phyloP scores from a whole-genome alignment of 2,329 filamentous ascomycete species.

The Alternaria gansuensis region DNA sequence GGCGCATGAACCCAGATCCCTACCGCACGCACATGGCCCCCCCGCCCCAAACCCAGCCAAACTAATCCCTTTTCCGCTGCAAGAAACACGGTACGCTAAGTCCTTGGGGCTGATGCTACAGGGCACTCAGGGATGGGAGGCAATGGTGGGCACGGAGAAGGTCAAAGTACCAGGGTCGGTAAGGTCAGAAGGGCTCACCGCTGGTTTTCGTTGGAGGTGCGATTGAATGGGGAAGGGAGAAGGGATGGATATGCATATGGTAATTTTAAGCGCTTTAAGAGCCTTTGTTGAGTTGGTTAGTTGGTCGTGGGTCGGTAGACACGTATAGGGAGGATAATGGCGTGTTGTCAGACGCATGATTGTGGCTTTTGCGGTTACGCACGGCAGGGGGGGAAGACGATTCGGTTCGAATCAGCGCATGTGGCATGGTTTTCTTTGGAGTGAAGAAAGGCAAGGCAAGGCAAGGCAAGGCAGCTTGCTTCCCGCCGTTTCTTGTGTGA shows the following conservation, averaged over 20 bases:
- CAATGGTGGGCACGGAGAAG: slow-evolving; percentile 8
- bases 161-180: slow-evolving; percentile 6
- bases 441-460: neutral
- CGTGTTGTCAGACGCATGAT: slow-evolving; percentile 4
- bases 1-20: slow-evolving; percentile 10
- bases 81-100: slow-evolving; percentile 17
- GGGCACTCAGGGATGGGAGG: slow-evolving; percentile 1
- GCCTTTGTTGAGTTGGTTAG: neutral
- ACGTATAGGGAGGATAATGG: slow-evolving; percentile 1
- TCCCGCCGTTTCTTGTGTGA: neutral
- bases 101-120: slow-evolving; percentile 7
- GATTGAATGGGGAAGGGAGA: neutral
- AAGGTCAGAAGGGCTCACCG: slow-evolving; percentile 3
- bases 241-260: neutral
- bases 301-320: neutral
- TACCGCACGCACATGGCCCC: slow-evolving; percentile 6
- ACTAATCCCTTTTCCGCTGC: slow-evolving; percentile 16
- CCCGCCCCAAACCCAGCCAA: slow-evolving; percentile 3
- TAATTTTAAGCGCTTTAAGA: slow-evolving; percentile 1
- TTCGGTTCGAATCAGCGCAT: neutral
- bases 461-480: slow-evolving; percentile 4
- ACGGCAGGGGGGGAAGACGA: neutral
- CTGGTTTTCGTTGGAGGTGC: slow-evolving; percentile 7
- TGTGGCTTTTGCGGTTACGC: neutral
- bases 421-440: neutral